phyloP scores from a whole-genome alignment of 1,139 yeast genomes.

The Eremothecium gossypii region DNA sequence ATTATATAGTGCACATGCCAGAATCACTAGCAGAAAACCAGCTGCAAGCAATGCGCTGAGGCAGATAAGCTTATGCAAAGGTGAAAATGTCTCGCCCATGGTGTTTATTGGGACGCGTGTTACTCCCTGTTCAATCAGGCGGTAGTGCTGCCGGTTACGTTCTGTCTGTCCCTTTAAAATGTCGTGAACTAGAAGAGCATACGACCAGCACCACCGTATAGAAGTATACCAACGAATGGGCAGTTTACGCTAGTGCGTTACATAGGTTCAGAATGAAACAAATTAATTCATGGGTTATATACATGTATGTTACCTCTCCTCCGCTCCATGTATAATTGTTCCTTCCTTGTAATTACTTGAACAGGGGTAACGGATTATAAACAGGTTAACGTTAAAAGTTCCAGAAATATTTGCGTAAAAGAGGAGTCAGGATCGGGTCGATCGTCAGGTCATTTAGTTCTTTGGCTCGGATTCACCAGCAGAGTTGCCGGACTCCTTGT shows the following conservation, averaged over 20 bases:
- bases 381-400: background rate
- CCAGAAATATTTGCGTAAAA: background rate
- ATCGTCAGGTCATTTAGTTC: no score
- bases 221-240: background rate
- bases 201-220: background rate
- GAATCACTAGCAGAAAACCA: slow-evolving; percentile 62
- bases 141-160: no score
- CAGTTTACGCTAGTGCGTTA: background rate
- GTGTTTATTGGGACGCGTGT: background rate
- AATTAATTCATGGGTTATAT: slow-evolving; percentile 3
- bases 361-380: background rate
- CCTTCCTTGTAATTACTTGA: background rate
- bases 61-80: slow-evolving; percentile 62
- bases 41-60: slow-evolving; percentile 62
- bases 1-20: slow-evolving; percentile 64
- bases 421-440: no score
- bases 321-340: background rate
- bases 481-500: slow-evolving; percentile 51
- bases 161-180: no score
- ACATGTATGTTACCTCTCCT: slow-evolving; percentile 1
- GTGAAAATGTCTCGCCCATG: slow-evolving; percentile 31
- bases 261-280: background rate
- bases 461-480: slow-evolving; percentile 10
- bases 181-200: no score
- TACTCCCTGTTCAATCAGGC: no score